phyloP scores from a whole-genome alignment of 768 basidiomycete genomes.

The Boletus rubropictus region DNA sequence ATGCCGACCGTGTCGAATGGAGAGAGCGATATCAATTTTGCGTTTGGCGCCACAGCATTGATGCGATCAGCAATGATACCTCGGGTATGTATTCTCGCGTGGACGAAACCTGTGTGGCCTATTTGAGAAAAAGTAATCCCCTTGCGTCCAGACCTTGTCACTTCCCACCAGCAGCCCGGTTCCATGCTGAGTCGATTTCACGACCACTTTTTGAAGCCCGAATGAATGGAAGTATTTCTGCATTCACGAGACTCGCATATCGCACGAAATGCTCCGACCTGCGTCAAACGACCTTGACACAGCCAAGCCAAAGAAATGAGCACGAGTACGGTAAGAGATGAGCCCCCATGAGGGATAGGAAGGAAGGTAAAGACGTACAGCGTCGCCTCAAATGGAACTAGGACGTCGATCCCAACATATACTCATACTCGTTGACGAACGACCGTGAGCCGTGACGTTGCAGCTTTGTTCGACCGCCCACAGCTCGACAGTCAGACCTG shows the following conservation, averaged over 20 bases:
- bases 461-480: too few relatives aligned
- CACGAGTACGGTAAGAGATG: constrained; percentile 25
- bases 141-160: too few relatives aligned
- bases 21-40: too few relatives aligned
- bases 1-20: too few relatives aligned
- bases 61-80: too few relatives aligned
- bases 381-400: constrained; percentile 59
- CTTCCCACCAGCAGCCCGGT: constrained; percentile 60
- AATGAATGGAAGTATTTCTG: constrained; percentile 45
- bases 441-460: too few relatives aligned
- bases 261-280: constrained; percentile 48
- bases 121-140: too few relatives aligned
- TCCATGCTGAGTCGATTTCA: constrained; percentile 58
- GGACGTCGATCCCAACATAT: constrained; percentile 45
- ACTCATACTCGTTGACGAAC: constrained; percentile 54
- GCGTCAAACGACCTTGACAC: constrained; percentile 42
- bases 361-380: constrained; percentile 55
- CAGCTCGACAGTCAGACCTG: too few relatives aligned
- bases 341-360: constrained; percentile 28
- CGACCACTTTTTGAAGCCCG: constrained; percentile 44
- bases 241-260: constrained; percentile 43
- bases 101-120: too few relatives aligned
- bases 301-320: not conserved
- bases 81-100: too few relatives aligned
- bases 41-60: too few relatives aligned